A percentile compares a stretch with the other conserved stretches of the same genome.
These are phyloP conservation scores for Uronychia binucleata DNA, from an alignment of 73 alveolate species.

Conservation along the genomic window DNA sequence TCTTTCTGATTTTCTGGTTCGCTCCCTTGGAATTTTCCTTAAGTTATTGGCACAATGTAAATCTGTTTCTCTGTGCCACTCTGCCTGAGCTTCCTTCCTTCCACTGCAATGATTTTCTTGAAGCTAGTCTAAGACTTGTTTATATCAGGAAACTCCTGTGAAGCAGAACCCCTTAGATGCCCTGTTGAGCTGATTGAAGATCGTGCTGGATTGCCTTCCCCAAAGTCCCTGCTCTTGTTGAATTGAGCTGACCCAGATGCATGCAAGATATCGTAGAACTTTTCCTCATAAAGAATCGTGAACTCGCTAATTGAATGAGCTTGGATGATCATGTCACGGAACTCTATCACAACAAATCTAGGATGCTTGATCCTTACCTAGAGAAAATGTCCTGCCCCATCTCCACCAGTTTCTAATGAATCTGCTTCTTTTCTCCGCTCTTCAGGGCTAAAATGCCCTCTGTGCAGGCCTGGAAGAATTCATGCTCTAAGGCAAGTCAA, in stretches of 20 bases:
- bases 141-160: too few relatives aligned
- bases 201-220: too few relatives aligned
- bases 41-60: background rate
- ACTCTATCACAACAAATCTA: background rate
- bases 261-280: too few relatives aligned
- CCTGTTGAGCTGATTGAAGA: too few relatives aligned
- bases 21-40: background rate
- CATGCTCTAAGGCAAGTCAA: background rate
- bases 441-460: background rate
- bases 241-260: too few relatives aligned
- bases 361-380: background rate
- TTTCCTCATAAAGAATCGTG: background rate
- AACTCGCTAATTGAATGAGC: background rate
- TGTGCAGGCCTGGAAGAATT: background rate
- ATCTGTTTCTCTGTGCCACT: background rate
- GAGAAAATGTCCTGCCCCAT: background rate
- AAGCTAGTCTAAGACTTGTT: too few relatives aligned
- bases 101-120: too few relatives aligned
- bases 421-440: background rate
- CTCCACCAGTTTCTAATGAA: background rate
- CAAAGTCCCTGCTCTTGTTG: background rate
- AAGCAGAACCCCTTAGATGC: too few relatives aligned
- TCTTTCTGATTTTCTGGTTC: too few relatives aligned
- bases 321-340: background rate
- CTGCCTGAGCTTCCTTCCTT: background rate